Evolutionary conservation across 306 rosid species (phyloP).

Genomic region (Morella rubra): DNA sequence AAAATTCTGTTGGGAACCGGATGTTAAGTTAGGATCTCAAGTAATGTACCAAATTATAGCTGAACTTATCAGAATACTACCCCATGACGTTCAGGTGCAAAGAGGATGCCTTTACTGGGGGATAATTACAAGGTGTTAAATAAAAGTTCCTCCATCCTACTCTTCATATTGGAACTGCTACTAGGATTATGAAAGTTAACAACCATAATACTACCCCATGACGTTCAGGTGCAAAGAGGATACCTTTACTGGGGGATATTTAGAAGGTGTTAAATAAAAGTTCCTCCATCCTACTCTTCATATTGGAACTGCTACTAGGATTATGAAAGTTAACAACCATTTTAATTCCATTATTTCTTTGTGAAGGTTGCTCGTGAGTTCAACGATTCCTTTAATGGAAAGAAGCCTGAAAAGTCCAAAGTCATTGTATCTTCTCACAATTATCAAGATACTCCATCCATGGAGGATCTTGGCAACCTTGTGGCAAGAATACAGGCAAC

Average conservation of each 20-base stretch:
- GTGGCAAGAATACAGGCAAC: slow-evolving; percentile 85
- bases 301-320: slow-evolving; percentile 22
- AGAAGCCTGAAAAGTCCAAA: slow-evolving; percentile 57
- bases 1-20: background rate
- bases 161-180: slow-evolving; percentile 20
- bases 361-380: slow-evolving; percentile 80
- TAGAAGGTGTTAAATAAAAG: slow-evolving; percentile 1
- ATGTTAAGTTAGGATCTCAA: background rate
- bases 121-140: background rate
- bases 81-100: background rate
- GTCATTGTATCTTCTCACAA: slow-evolving; percentile 94
- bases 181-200: slow-evolving; percentile 21
- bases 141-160: slow-evolving; percentile 3
- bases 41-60: background rate
- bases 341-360: slow-evolving; percentile 30
- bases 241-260: background rate
- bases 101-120: background rate
- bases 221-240: background rate
- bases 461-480: slow-evolving; percentile 87
- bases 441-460: slow-evolving; percentile 75
- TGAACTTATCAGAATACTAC: slow-evolving; percentile 8
- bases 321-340: slow-evolving; percentile 21
- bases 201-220: slow-evolving; percentile 10
- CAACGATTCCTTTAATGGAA: slow-evolving; percentile 60
- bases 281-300: slow-evolving; percentile 2